phyloP scores from a whole-genome alignment of 306 rosid species.

The Corylus heterophylla region DNA sequence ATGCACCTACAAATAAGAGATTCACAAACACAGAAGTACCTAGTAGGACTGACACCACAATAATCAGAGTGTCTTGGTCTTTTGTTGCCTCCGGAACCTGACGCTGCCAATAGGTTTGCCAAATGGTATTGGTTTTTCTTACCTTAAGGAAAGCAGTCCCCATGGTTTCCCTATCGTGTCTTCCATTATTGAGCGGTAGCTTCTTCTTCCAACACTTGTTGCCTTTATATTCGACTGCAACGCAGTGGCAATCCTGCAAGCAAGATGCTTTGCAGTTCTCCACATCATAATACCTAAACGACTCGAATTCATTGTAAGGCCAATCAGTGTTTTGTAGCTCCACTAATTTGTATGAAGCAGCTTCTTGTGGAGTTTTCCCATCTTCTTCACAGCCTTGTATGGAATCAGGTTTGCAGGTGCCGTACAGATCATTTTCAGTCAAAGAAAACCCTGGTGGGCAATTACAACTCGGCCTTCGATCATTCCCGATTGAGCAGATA shows the following conservation, averaged over 20 bases:
- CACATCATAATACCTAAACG: neutral
- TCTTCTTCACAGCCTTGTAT: neutral
- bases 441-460: conserved; percentile 15
- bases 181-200: conserved; percentile 31
- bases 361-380: too few relatives aligned
- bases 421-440: too few relatives aligned
- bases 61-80: neutral
- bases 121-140: conserved; percentile 19
- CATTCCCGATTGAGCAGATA: neutral
- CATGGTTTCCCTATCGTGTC: neutral
- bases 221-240: neutral
- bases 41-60: conserved; percentile 23
- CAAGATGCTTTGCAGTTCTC: conserved; percentile 33
- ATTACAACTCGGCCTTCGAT: conserved; percentile 14
- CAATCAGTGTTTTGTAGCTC: neutral
- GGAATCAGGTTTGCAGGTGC: neutral
- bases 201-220: conserved; percentile 23
- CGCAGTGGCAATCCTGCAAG: conserved; percentile 35
- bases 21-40: conserved; percentile 20
- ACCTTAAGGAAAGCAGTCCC: conserved; percentile 33
- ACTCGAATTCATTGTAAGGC: conserved; percentile 6
- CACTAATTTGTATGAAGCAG: too few relatives aligned
- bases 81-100: too few relatives aligned
- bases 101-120: too few relatives aligned
- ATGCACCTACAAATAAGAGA: neutral